Evolutionary conservation across 1,139 yeast genomes (phyloP), one percentile per base, ranked within the genome.

Genomic region (Barnettozyma hawaiiensis): DNA sequence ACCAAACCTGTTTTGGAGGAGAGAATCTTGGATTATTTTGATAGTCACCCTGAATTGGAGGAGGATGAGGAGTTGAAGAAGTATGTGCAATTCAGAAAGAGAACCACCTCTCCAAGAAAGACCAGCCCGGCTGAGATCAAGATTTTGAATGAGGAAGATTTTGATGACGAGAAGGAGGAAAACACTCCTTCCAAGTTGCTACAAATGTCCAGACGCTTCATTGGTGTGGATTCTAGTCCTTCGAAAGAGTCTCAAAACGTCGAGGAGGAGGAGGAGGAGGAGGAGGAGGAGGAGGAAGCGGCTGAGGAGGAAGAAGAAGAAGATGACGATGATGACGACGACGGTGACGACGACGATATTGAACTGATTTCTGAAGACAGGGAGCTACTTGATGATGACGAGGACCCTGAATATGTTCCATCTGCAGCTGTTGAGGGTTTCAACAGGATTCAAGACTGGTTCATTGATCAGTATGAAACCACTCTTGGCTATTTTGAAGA

Each of bases 41-140:
- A 58, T 41, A 47, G 47, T 41, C 56, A 59, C 39, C 63, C 64
- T 12, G 55, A 63, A 55, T 48, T 57, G 47, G 55, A 55, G 47
- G 52, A 49, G 38, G 47, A 47, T 38, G 38, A 42, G 2, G 46
- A 45, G 9, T 62, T 49, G 48, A 49, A 45, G 41, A 60, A 58
- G 37, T 61, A 37, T 36, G 52, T 52, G 20, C 42, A 34, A 14
- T 55, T 50, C 39, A 55, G 60, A 49, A 47, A 48, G 48, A 56
- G 42, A 45, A 41, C 39, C 22, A 41, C 39, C 22, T 53, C 61
- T 16, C 59, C 60, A 44, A 50, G 34, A 28, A 56, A 56, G 45
- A 26, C 44, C 7, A 50, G 44, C 14, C 29, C 42, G 8, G 19
- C 16, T 3, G 21, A 31, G 18, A 32, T 32, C 24, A n/a, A 37